Conservation (phyloP, 129 eudicot species). For the Pittosporum tobira region DNA sequence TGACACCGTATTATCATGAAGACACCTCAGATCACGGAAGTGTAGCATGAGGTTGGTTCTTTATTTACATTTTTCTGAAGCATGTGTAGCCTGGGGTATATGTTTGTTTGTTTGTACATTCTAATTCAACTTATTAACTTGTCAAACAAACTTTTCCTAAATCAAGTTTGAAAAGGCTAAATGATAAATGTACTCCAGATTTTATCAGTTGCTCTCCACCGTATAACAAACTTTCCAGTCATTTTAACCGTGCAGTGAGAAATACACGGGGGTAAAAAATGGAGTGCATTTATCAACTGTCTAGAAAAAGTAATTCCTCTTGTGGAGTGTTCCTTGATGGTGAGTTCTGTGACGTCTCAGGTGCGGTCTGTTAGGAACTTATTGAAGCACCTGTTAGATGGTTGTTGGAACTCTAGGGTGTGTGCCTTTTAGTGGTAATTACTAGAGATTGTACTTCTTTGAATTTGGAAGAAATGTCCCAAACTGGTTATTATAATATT, state of each 20-base stretch:
- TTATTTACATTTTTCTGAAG: not conserved
- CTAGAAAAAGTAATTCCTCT: too few species aligned
- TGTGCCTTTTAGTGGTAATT: slow-evolving; percentile 2
- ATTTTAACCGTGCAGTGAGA: too few species aligned
- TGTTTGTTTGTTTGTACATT: slow-evolving; percentile 25
- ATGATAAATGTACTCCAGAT: not conserved
- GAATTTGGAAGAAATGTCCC: not conserved
- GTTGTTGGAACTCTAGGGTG: slow-evolving; percentile 7
- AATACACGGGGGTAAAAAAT: too few species aligned
- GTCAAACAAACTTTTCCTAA: slow-evolving; percentile 11
- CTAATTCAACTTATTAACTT: slow-evolving; percentile 24
- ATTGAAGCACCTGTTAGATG: not conserved
- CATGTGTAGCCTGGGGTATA: not conserved
- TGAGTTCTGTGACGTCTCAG: slow-evolving; percentile 12
- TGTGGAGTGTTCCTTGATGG: slow-evolving; percentile 13
- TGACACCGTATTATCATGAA: slow-evolving; percentile 83
- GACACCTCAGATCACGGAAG: slow-evolving; percentile 83
- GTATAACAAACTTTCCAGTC: too few species aligned
- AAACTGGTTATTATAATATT: not conserved
- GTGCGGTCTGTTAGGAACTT: slow-evolving; percentile 7
- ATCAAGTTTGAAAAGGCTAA: slow-evolving; percentile 15
- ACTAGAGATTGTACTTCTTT: not conserved
- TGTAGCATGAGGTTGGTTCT: slow-evolving; percentile 36
- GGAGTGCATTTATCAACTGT: too few species aligned
- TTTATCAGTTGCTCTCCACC: too few species aligned